Evolutionary conservation across 805 yeast species (phyloP), one percentile per base, ranked within the genome.

Genomic region (Candida awuae): DNA sequence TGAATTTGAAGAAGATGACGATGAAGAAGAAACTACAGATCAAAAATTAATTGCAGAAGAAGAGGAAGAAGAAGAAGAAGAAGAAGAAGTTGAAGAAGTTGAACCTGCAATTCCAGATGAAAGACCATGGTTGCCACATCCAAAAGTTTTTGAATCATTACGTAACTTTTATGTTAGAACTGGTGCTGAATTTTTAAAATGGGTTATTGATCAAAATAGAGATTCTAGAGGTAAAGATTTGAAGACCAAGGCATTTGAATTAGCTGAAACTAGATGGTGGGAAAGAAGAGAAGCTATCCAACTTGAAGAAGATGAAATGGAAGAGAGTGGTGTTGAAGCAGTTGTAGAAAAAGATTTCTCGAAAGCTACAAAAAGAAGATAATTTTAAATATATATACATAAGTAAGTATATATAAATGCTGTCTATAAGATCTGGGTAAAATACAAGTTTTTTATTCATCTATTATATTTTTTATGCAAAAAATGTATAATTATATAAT

Each of bases 181-280:
- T 1, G 94, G 95, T 42, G 80, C 90, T 5, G 75, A 77, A 20
- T 90, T 90, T 62, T 70, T 90, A 51, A 86, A 86, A 56, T 90
- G 97, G 97, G 85, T 94, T 1, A 83, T 87, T 48, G 80, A 92
- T 4, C 83, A 80, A 55, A 83, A 86, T 51, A 72, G 83, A 50
- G 88, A 83, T 42, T 80, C 86, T 12, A 75, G 94, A 53, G 97
- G 96, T 38, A 90, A 90, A 58, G 80, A 84, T 53, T 71, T 90
- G 59, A 88, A 90, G 64, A 80, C 81, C 39, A 82, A 84, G 32
- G 81, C 97, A 0, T 90, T 90, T 56, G 96, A 87, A 46, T 63
- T 90, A 44, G 82, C 92, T 58, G 95, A 88, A 61, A 90, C 82
- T 49, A 76, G 98, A 65, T 90, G 95, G 92, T 90, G 97, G 97